A percentile compares a stretch with the other conserved stretches of the same genome.
phyloP scores from a whole-genome alignment of 139 green algal genomes.

The Zygnema circumcarinatum region DNA sequence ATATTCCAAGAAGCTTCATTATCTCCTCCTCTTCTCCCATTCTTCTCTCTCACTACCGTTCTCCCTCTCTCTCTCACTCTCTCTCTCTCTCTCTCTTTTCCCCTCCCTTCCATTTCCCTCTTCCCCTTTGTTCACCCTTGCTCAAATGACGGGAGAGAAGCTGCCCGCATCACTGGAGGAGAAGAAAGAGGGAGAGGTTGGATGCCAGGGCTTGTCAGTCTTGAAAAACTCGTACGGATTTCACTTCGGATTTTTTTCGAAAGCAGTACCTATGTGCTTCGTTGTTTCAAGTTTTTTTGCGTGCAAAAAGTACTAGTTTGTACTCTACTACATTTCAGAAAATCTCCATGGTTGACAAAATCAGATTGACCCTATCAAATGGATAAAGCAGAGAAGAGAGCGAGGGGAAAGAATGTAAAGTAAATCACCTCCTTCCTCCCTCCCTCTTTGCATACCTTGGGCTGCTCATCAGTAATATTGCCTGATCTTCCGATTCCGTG shows the following conservation, averaged over 20 bases:
- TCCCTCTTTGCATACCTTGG: no score
- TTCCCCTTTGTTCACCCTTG: background rate
- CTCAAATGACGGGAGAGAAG: background rate
- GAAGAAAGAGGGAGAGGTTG: slow-evolving; percentile 9
- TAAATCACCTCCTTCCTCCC: background rate
- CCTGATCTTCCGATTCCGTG: slow-evolving; percentile 93
- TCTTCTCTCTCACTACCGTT: background rate
- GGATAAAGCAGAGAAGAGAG: background rate
- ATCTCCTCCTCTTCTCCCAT: background rate
- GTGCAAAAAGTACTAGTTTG: no score
- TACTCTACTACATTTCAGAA: background rate
- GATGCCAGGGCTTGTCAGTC: no score
- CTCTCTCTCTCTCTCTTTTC: slow-evolving; percentile 14
- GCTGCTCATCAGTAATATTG: slow-evolving; percentile 92
- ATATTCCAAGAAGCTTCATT: background rate
- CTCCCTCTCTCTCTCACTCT: background rate
- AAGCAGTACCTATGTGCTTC: no score
- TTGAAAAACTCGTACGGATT: no score
- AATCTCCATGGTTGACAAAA: no score
- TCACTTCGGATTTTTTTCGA: no score
- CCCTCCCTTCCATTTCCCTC: background rate
- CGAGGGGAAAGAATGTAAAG: background rate
- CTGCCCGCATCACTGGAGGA: background rate
- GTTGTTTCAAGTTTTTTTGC: no score
- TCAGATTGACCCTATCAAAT: no score